These are phyloP conservation scores for Macrocystidia cucumis DNA, from an alignment of 1,284 basidiomycete species.

Conservation along the genomic window DNA sequence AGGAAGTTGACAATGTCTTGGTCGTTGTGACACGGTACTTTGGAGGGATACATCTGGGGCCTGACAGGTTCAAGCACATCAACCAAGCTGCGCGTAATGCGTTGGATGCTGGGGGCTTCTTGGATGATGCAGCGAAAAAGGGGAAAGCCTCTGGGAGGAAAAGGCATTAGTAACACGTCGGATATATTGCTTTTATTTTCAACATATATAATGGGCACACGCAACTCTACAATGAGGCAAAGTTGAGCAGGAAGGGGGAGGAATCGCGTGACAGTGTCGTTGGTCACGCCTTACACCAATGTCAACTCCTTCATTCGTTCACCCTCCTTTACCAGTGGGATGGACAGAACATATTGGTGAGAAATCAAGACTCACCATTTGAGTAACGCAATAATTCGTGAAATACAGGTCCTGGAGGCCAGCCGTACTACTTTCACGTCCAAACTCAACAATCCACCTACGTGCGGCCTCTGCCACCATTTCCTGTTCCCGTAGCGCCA, in stretches of 20 bases:
- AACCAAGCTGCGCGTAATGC: conserved; percentile 87
- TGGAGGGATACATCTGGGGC: conserved; percentile 76
- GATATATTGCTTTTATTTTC: too few relatives aligned
- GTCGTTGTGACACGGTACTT: conserved; percentile 81
- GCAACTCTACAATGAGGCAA: too few relatives aligned
- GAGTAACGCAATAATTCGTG: too few relatives aligned
- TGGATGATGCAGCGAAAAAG: conserved; percentile 36
- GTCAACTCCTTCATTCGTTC: too few relatives aligned
- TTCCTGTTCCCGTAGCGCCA: conserved; percentile 34
- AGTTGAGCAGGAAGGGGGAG: too few relatives aligned
- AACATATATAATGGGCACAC: too few relatives aligned
- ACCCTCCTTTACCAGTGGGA: too few relatives aligned
- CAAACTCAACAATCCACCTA: conserved; percentile 84
- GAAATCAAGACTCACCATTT: too few relatives aligned
- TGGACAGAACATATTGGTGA: too few relatives aligned
- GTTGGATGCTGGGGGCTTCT: conserved; percentile 74
- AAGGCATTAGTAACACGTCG: too few relatives aligned
- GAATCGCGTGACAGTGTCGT: too few relatives aligned
- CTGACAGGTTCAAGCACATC: conserved; percentile 90
- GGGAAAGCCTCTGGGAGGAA: conserved; percentile 13
- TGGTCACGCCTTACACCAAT: too few relatives aligned
- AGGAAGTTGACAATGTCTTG: conserved; percentile 78
- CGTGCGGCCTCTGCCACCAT: conserved; percentile 59
- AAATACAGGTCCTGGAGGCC: conserved; percentile 83
- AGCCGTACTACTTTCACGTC: conserved; percentile 82